Evolutionary conservation across 2,329 filamentous ascomycete species (phyloP).

Genomic region (Hypomyces rosellus): DNA sequence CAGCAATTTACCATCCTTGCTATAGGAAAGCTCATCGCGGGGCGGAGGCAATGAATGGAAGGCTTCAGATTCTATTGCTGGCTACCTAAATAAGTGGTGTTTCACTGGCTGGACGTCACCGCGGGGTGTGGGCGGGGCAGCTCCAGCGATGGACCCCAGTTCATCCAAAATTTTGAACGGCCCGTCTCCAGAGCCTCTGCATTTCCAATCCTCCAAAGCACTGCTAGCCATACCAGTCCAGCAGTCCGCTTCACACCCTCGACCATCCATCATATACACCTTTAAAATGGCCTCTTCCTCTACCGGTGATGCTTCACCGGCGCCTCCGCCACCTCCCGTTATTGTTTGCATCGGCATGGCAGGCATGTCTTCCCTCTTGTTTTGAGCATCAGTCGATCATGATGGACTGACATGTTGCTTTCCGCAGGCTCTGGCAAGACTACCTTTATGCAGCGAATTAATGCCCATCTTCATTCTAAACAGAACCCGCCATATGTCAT

Average conservation of each 20-base stretch:
- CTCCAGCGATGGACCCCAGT: conserved; percentile 4
- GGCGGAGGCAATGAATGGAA: too few species aligned
- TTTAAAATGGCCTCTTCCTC: conserved; percentile 29
- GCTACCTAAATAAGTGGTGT: too few species aligned
- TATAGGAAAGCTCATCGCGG: too few species aligned
- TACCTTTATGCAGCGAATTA: conserved; percentile 99
- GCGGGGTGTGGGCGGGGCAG: conserved; percentile 11
- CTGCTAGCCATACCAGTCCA: too few species aligned
- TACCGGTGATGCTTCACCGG: conserved; percentile 21
- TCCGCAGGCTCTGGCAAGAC: conserved; percentile 82
- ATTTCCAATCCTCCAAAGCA: not conserved
- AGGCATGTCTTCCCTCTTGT: conserved; percentile 41
- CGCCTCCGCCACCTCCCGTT: conserved; percentile 54
- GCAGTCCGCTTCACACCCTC: not conserved
- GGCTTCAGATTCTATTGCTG: too few species aligned
- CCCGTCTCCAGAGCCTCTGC: not conserved
- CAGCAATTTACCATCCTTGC: too few species aligned
- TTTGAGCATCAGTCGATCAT: not conserved
- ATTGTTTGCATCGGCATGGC: conserved; percentile 98
- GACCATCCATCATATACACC: too few species aligned
- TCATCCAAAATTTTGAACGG: conserved; percentile 9
- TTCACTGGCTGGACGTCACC: conserved; percentile 4
- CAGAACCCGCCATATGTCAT: conserved; percentile 85
- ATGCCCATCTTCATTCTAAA: conserved; percentile 80
- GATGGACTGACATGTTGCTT: not conserved